Base-by-base conservation (phyloP, 805 yeast species). In the Myxozyma udenii region DNA sequence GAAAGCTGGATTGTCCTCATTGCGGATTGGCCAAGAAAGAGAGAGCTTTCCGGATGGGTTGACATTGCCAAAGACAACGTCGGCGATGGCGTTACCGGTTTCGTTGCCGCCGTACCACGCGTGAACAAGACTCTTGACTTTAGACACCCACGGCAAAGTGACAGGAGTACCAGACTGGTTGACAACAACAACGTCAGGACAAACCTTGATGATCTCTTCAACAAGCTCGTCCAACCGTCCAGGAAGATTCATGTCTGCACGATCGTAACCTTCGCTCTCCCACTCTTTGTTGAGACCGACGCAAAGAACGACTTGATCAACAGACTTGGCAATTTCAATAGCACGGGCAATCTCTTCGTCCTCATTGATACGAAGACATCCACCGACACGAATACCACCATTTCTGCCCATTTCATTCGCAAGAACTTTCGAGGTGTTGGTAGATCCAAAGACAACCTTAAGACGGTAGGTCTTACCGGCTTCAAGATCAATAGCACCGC, bases 81-180 rank as follows among this genome's bases (percentile, higher is more conserved):
- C 83, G 3, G 83, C 83, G 61, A 80, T 71, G 14, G 79, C 76
- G 58, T 77, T 78, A 50, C 85, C 84, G 40, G 70, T 61, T 60
- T 80, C 84, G 53, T 72, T 71, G 51, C 84, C 85, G 56, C 78
- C 78, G 61, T 72, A 78, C 76, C 80, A 79, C 14, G 80, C 78
- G 41, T 78, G 80, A 3, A 79, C 62, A n/a, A 79, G 45, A 1
- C 74, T 74, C 23, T 69, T 69, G 18, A 71, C 77, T 22, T 74
- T 60, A 3, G 58, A 55, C 5, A 68, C 50, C 81, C 83, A 79
- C 24, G 83, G 83, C 70, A 81, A 65, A 35, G 77, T 73, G 7
- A 80, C 82, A 0, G 85, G 85, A 18, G 83, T 75, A 44, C 85
- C 85, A 2, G 80, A 73, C 62, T 80, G 83, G 59, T 76, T 73